These are phyloP conservation scores for Clonostachys sp. DNA, from an alignment of 2,329 filamentous ascomycete genomes.

Conservation along the genomic window DNA sequence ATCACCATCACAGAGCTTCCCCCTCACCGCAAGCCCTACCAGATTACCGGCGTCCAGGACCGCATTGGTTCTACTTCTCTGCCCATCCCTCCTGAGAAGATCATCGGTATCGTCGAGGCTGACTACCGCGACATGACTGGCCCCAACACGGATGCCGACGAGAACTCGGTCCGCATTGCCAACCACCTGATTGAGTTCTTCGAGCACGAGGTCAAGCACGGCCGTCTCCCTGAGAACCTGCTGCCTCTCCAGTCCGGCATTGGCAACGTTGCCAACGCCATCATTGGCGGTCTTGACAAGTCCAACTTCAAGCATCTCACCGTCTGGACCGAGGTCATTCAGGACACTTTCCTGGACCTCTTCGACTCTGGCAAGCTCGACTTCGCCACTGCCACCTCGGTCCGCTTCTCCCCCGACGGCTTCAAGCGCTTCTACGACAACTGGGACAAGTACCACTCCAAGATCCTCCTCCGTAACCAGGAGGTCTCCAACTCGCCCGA, in stretches of 20 bases:
- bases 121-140: slow-evolving; percentile 74
- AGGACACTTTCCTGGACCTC: slow-evolving; percentile 89
- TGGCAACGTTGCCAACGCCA: slow-evolving; percentile 90
- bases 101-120: slow-evolving; percentile 79
- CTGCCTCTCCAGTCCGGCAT: slow-evolving; percentile 84
- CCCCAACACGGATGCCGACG: slow-evolving; percentile 75
- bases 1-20: slow-evolving; percentile 87
- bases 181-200: slow-evolving; percentile 75
- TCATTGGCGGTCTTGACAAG: slow-evolving; percentile 75
- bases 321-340: slow-evolving; percentile 91
- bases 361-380: slow-evolving; percentile 85
- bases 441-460: slow-evolving; percentile 76
- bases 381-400: slow-evolving; percentile 85
- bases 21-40: slow-evolving; percentile 75
- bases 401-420: slow-evolving; percentile 85
- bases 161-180: slow-evolving; percentile 67
- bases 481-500: slow-evolving; percentile 86
- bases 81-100: slow-evolving; percentile 78
- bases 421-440: slow-evolving; percentile 88
- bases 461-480: slow-evolving; percentile 83
- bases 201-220: slow-evolving; percentile 77
- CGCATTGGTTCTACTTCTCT: slow-evolving; percentile 80
- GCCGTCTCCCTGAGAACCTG: slow-evolving; percentile 71
- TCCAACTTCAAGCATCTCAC: slow-evolving; percentile 84
- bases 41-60: slow-evolving; percentile 82